A percentile compares a stretch with the other conserved stretches of the same genome.
These are phyloP conservation scores for Lipomyces yamadae DNA, from an alignment of 805 yeast genomes.

Conservation along the genomic window DNA sequence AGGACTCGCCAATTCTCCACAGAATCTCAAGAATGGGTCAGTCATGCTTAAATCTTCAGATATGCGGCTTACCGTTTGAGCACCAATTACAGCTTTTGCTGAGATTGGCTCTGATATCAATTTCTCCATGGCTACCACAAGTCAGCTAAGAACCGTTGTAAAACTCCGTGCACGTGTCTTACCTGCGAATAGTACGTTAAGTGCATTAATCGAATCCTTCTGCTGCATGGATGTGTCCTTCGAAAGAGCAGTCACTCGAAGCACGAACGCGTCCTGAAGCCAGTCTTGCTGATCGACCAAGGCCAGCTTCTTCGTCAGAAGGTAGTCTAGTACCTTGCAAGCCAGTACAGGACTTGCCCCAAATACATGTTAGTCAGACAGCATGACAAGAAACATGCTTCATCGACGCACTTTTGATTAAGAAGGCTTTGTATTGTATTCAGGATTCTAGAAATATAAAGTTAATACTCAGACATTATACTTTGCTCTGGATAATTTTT, in stretches of 20 bases:
- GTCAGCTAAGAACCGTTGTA: not conserved
- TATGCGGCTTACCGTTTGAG: constrained; percentile 21
- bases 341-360: constrained; percentile 12
- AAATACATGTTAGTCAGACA: not conserved
- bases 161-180: not conserved
- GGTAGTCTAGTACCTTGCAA: constrained; percentile 22
- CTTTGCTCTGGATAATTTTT: not conserved
- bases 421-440: constrained; percentile 12
- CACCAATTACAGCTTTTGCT: constrained; percentile 15
- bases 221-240: not conserved
- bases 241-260: not conserved
- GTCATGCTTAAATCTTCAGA: not conserved
- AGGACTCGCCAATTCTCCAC: constrained; percentile 24
- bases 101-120: constrained; percentile 15
- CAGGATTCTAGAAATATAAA: constrained; percentile 12
- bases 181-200: constrained; percentile 19
- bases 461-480: not conserved
- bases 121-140: constrained; percentile 17
- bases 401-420: not conserved
- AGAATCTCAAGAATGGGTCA: constrained; percentile 19
- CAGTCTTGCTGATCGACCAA: constrained; percentile 13
- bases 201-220: not conserved
- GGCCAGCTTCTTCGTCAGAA: constrained; percentile 22
- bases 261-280: constrained; percentile 16
- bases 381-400: not conserved